phyloP scores from a whole-genome alignment of 257 asterid genomes.

The Perilla frutescens region DNA sequence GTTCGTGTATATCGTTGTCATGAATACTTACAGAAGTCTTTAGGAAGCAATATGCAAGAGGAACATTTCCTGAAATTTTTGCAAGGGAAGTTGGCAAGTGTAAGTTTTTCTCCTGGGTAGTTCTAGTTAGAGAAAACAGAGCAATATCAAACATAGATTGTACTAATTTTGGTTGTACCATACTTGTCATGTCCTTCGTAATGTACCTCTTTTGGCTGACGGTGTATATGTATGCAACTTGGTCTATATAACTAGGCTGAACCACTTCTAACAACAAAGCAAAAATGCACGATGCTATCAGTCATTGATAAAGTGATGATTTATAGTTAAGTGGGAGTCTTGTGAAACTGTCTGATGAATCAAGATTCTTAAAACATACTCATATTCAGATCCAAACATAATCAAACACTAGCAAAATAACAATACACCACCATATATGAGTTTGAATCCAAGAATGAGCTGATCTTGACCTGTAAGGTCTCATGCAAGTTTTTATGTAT shows the following conservation, averaged over 20 bases:
- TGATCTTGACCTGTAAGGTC: too few species aligned
- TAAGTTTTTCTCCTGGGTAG: background rate
- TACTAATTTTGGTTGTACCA: constrained; percentile 1
- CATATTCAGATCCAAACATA: too few species aligned
- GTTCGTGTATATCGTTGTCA: background rate
- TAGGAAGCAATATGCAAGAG: background rate
- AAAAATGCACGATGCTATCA: too few species aligned
- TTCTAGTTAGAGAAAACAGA: constrained; percentile 14
- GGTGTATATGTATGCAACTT: background rate
- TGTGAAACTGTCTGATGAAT: too few species aligned
- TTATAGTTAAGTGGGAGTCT: too few species aligned
- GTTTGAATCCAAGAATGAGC: too few species aligned
- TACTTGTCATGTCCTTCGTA: background rate
- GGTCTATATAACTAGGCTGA: background rate
- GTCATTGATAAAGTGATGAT: too few species aligned
- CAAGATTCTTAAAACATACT: too few species aligned
- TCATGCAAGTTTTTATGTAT: too few species aligned
- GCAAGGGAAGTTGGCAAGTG: background rate
- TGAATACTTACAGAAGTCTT: constrained; percentile 1
- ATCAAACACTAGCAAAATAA: too few species aligned
- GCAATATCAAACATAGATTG: background rate
- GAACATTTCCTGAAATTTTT: background rate
- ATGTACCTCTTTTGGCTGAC: background rate
- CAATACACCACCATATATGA: too few species aligned
- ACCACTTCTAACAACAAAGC: too few species aligned